Conservation (phyloP, 2,329 filamentous ascomycete genomes). For the Diplodia mutila region DNA sequence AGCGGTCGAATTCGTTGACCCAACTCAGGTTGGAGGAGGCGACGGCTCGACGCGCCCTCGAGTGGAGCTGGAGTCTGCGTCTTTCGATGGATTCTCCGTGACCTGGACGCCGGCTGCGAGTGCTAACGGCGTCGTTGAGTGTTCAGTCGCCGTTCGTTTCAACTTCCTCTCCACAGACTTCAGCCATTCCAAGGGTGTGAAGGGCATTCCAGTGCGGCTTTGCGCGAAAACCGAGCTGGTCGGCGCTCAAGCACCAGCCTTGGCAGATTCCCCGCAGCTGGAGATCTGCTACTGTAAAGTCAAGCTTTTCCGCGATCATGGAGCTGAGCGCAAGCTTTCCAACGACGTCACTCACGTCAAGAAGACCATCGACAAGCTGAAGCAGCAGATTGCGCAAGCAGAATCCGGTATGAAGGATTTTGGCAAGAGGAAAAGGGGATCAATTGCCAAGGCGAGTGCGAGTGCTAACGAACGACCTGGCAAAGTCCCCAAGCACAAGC, state of each 20-base stretch:
- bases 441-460: constrained; percentile 49
- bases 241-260: constrained; percentile 42
- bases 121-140: constrained; percentile 71
- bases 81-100: constrained; percentile 93
- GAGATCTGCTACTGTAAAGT: constrained; percentile 96
- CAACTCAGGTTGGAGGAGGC: constrained; percentile 58
- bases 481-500: constrained; percentile 88
- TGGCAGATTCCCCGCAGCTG: constrained; percentile 50
- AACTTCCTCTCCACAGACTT: constrained; percentile 99
- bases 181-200: constrained; percentile 97
- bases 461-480: constrained; percentile 67
- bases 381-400: constrained; percentile 84
- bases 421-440: constrained; percentile 63
- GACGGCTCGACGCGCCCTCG: constrained; percentile 52
- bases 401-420: constrained; percentile 64
- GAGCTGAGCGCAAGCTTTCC: constrained; percentile 89
- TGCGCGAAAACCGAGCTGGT: constrained; percentile 86
- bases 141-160: constrained; percentile 88
- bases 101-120: constrained; percentile 73
- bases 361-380: constrained; percentile 94
- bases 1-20: constrained; percentile 89
- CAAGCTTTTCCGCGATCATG: constrained; percentile 94
- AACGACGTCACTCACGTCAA: constrained; percentile 95
- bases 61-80: constrained; percentile 62
- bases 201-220: constrained; percentile 90